Evolutionary conservation across 1,284 basidiomycete species (phyloP).

Genomic region (Ceratobasidium papillatum): DNA sequence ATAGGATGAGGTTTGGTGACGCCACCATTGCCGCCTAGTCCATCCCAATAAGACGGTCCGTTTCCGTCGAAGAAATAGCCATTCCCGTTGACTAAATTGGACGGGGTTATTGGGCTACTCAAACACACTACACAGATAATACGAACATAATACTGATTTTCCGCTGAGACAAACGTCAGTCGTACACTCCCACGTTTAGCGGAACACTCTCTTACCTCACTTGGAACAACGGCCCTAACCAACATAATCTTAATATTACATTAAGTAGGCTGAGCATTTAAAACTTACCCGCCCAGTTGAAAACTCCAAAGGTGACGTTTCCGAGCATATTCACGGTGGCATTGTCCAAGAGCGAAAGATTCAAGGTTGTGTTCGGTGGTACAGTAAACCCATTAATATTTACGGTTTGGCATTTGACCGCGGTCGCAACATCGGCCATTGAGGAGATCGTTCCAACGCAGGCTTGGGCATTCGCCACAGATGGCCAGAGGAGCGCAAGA

Average conservation of each 20-base stretch:
- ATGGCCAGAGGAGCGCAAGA: not conserved
- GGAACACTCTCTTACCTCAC: constrained; percentile 43
- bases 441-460: constrained; percentile 42
- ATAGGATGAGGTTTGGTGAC: constrained; percentile 57
- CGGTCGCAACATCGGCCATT: constrained; percentile 34
- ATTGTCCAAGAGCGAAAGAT: constrained; percentile 54
- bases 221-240: constrained; percentile 52
- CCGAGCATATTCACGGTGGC: constrained; percentile 62
- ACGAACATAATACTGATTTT: constrained; percentile 20
- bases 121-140: not conserved
- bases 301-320: constrained; percentile 57
- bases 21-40: constrained; percentile 55
- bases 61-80: constrained; percentile 59
- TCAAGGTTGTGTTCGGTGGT: constrained; percentile 56
- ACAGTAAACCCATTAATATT: constrained; percentile 44
- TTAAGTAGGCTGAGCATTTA: not conserved
- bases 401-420: constrained; percentile 41
- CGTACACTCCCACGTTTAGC: constrained; percentile 36
- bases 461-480: constrained; percentile 5
- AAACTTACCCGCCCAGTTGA: constrained; percentile 54
- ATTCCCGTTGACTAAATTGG: constrained; percentile 58
- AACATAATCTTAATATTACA: not conserved
- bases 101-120: not conserved
- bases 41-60: constrained; percentile 61
- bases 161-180: constrained; percentile 2